Base-by-base conservation (phyloP, 208 protist genomes). In the Crithidia fasciculata region DNA sequence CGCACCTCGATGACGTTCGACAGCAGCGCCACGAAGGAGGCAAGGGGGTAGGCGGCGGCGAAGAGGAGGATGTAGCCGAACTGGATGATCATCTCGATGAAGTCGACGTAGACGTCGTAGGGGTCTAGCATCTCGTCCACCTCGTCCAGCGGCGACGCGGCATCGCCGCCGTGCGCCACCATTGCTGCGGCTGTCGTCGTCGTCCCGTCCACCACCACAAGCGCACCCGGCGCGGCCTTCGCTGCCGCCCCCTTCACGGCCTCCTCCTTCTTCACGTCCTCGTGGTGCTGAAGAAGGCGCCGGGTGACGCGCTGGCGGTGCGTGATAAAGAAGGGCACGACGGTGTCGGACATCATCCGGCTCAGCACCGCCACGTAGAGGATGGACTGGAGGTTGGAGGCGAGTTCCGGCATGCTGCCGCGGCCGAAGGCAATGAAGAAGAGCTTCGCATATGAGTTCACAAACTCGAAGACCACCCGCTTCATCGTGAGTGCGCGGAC, bases 41-140 rank as follows among this genome's bases (percentile, higher is more conserved):
- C 86, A 36, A 90, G 71, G 2, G 90, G 88, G 61, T 88, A 93
- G 53, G 86, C 87, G 47, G 75, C 55, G 49, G 88, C 82, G 69
- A 95, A 95, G 71, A 95, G 72, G 0, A 81, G 69, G 13, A 95
- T 83, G 80, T 88, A 92, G 43, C 86, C 88, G 44, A 91, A 88
- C 80, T 95, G 84, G 12, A 94, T 89, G 19, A 89, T 81, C 78
- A 91, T 93, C 71, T 94, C 90, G 18, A 94, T 70, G 63, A 88
- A 92, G 72, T 95, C 88, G 44, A 71, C 69, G 81, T 91, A 91
- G 36, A 86, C 77, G 57, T 93, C 88, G 61, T 91, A 90, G 28
- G 69, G 49, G 37, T 84, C 70, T 9, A 89, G 62, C 37, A 72
- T 65, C 54, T 88, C 82, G 55, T 92, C 83, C 19, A 78, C 53